Conservation (phyloP, 2,329 filamentous ascomycete genomes). For the Fusarium tuaranense region DNA sequence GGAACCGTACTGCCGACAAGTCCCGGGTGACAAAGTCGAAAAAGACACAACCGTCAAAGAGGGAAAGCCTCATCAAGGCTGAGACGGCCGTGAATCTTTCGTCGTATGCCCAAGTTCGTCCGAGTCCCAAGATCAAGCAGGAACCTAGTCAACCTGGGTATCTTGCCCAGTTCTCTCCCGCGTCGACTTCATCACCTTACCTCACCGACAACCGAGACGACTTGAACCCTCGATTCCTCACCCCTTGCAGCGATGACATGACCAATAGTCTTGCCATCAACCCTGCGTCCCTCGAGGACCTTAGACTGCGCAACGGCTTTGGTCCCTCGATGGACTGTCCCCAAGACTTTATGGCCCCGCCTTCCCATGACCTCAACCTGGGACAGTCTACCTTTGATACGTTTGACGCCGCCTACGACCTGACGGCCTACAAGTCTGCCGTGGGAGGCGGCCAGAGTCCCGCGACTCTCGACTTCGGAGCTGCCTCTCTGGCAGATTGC, state of each 20-base stretch:
- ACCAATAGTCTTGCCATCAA: slow-evolving; percentile 42
- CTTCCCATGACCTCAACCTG: slow-evolving; percentile 45
- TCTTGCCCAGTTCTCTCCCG: slow-evolving; percentile 51
- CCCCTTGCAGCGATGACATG: slow-evolving; percentile 67
- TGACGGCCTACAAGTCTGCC: slow-evolving; percentile 51
- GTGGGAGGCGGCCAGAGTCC: slow-evolving; percentile 46
- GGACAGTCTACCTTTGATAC: slow-evolving; percentile 53
- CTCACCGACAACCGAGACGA: slow-evolving; percentile 51
- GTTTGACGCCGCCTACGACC: slow-evolving; percentile 56
- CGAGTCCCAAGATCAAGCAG: slow-evolving; percentile 50
- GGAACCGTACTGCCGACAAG: slow-evolving; percentile 57
- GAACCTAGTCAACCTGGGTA: slow-evolving; percentile 50
- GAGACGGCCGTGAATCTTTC: slow-evolving; percentile 50
- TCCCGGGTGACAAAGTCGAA: slow-evolving; percentile 60
- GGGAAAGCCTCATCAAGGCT: slow-evolving; percentile 54
- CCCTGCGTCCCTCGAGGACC: slow-evolving; percentile 45
- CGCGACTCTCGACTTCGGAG: slow-evolving; percentile 38
- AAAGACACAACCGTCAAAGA: slow-evolving; percentile 49
- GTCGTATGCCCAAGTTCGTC: slow-evolving; percentile 46
- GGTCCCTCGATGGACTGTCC: slow-evolving; percentile 43
- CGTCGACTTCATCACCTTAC: slow-evolving; percentile 53
- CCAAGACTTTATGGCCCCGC: slow-evolving; percentile 45
- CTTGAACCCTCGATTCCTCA: slow-evolving; percentile 59
- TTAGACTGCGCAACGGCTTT: slow-evolving; percentile 43
- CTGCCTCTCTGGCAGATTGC: slow-evolving; percentile 44